phyloP scores from a whole-genome alignment of 768 basidiomycete species.

The Termitomyces titanicus region DNA sequence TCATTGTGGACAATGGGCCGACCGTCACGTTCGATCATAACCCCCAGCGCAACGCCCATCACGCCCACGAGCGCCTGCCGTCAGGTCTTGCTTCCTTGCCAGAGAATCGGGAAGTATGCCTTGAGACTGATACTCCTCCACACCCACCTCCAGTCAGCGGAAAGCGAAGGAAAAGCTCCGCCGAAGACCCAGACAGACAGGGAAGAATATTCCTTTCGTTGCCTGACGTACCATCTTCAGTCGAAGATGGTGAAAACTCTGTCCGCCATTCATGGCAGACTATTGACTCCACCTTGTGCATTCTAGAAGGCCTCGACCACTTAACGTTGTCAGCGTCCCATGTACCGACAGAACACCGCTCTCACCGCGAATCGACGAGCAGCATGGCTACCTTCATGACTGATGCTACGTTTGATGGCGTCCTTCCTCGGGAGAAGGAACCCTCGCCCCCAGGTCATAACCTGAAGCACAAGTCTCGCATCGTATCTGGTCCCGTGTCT shows the following conservation, averaged over 20 bases:
- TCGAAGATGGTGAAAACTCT: slow-evolving; percentile 9
- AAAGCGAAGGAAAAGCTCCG: slow-evolving; percentile 10
- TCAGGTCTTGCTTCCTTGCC: slow-evolving; percentile 46
- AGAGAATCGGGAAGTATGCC: slow-evolving; percentile 42
- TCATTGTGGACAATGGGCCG: slow-evolving; percentile 32
- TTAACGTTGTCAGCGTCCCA: slow-evolving; percentile 31
- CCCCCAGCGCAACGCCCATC: slow-evolving; percentile 26
- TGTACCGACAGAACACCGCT: slow-evolving; percentile 22
- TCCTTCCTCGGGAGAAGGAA: slow-evolving; percentile 37
- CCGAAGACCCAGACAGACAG: slow-evolving; percentile 8
- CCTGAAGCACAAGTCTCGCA: slow-evolving; percentile 18
- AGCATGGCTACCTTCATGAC: slow-evolving; percentile 59
- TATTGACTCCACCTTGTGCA: slow-evolving; percentile 32
- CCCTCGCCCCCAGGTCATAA: neutral
- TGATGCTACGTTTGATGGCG: slow-evolving; percentile 53
- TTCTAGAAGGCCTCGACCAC: slow-evolving; percentile 35
- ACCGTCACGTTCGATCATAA: slow-evolving; percentile 42
- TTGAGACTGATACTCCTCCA: slow-evolving; percentile 7
- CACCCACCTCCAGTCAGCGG: slow-evolving; percentile 5
- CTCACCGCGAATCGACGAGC: slow-evolving; percentile 40
- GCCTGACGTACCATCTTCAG: slow-evolving; percentile 9
- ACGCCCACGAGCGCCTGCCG: slow-evolving; percentile 22
- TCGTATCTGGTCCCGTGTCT: slow-evolving; percentile 30
- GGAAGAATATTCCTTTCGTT: slow-evolving; percentile 15
- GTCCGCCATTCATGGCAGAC: slow-evolving; percentile 47